Base-by-base conservation (phyloP, 1,284 basidiomycete genomes). In the Irpex lacteus region DNA sequence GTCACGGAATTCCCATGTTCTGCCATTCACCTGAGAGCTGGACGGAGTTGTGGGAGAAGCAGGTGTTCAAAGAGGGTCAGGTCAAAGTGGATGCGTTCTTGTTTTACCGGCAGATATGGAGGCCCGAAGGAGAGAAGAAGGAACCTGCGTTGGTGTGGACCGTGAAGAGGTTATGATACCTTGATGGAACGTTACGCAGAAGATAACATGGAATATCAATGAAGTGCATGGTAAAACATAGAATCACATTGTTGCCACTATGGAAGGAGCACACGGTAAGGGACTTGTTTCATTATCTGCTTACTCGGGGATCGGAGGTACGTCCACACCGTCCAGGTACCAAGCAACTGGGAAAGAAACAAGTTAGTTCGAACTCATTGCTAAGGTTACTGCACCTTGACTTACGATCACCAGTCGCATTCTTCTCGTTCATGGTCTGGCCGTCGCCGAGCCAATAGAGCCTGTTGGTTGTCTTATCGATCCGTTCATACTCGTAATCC, bases 401-500 rank as follows among this genome's bases (percentile, higher is more conserved):
- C 85, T 72, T 67, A 87, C 85, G 77, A 68, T 86, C 83, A 32
- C 78, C 79, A 0, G 71, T 73, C 66, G 75, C 71, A 21, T 73
- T 74, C 66, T 77, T 80, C 70, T 83, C 82, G 32, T 78, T 77
- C 47, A 75, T 73, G 13, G 82, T 83, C 65, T 76, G 79, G 13
- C 87, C 86, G 62, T 87, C 81, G 0, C 87, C 86, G 0, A 88
- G 75, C 84, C 85, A 89, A 69, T 83, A 78, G 69, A 87, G 78
- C 4, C 82, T 75, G 67, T 86, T 87, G 63, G 72, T 73, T 11
- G 73, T 71, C 1, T 71, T 75, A 57, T 84, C 81, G 2, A 82
- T 70, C 3, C 63, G 72, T 65, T 86, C 82, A 66, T 85, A 89
- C 36, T 81, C 78, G 68, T 78, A 89, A 67, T 89, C 88, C 66